These are phyloP conservation scores for Fusarium sp. DNA, from an alignment of 2,329 filamentous ascomycete genomes.

Conservation along the genomic window DNA sequence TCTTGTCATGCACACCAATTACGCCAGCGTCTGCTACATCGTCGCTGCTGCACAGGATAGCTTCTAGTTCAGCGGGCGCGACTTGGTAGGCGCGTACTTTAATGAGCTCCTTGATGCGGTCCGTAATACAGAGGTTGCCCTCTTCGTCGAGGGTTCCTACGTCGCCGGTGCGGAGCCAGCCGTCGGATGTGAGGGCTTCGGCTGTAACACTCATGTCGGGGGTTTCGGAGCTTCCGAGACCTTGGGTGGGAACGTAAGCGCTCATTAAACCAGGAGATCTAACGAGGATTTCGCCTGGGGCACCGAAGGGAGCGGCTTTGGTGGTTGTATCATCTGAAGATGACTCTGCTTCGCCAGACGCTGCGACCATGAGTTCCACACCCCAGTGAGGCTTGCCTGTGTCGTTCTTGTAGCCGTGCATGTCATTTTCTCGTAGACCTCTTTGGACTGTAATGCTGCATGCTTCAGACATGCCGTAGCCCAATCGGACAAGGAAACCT, in stretches of 20 bases:
- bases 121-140: conserved; percentile 73
- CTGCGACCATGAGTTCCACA: conserved; percentile 73
- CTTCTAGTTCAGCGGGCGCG: conserved; percentile 64
- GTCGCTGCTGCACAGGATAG: conserved; percentile 51
- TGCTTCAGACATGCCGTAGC: conserved; percentile 81
- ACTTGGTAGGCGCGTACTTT: conserved; percentile 72
- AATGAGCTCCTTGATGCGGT: conserved; percentile 76
- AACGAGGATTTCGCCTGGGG: conserved; percentile 74
- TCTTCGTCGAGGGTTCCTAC: conserved; percentile 68
- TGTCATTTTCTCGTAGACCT: conserved; percentile 62
- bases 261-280: conserved; percentile 73
- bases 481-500: conserved; percentile 66
- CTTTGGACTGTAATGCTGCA: conserved; percentile 73
- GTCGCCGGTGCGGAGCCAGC: conserved; percentile 79
- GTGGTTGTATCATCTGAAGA: conserved; percentile 42
- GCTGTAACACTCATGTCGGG: conserved; percentile 54
- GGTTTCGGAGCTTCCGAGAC: conserved; percentile 40
- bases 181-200: conserved; percentile 61
- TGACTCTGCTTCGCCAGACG: conserved; percentile 54
- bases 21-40: conserved; percentile 73
- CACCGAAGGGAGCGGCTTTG: conserved; percentile 56
- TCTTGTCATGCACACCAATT: conserved; percentile 66
- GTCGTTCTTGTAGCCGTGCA: conserved; percentile 65
- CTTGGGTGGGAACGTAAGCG: conserved; percentile 73
- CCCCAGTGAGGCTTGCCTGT: conserved; percentile 74